phyloP scores from a whole-genome alignment of 2,329 filamentous ascomycete species.

The Colletotrichum incanum region DNA sequence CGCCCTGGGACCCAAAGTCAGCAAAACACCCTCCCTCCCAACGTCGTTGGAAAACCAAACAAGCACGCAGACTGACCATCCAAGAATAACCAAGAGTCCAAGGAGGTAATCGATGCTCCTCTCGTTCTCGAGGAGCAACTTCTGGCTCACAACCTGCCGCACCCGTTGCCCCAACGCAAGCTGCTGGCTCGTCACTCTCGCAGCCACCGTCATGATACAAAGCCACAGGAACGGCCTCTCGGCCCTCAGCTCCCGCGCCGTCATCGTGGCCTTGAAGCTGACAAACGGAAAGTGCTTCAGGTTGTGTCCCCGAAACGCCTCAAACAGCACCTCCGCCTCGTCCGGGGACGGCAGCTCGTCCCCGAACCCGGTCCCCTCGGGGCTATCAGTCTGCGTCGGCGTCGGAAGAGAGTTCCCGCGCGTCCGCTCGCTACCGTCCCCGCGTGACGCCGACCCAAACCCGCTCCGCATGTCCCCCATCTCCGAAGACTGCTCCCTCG shows the following conservation, averaged over 20 bases:
- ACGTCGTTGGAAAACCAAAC: background rate
- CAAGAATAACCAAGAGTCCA: conserved; percentile 49
- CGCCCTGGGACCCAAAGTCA: conserved; percentile 12
- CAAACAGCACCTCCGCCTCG: conserved; percentile 41
- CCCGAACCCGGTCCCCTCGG: conserved; percentile 22
- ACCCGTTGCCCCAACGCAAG: conserved; percentile 46
- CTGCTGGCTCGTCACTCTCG: conserved; percentile 46
- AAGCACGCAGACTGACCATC: conserved; percentile 44
- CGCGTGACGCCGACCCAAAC: background rate
- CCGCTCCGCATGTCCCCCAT: background rate
- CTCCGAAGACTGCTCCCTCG: conserved; percentile 7
- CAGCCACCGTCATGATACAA: conserved; percentile 53
- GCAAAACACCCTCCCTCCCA: too few species aligned
- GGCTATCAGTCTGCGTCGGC: conserved; percentile 33
- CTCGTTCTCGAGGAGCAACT: conserved; percentile 47
- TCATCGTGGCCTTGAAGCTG: conserved; percentile 44
- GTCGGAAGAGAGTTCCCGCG: conserved; percentile 26
- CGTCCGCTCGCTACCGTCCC: background rate
- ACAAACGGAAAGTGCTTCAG: conserved; percentile 50
- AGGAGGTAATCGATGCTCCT: conserved; percentile 50
- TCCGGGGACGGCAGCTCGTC: conserved; percentile 29
- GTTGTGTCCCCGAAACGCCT: conserved; percentile 46
- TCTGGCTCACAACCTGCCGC: conserved; percentile 47
- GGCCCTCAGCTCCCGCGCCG: conserved; percentile 47
- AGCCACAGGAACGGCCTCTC: conserved; percentile 57